Percentiles rank a stretch among this genome's conserved stretches.
These are phyloP conservation scores for Phenoliferia sp. DNA, from an alignment of 1,284 basidiomycete genomes.

Conservation along the genomic window DNA sequence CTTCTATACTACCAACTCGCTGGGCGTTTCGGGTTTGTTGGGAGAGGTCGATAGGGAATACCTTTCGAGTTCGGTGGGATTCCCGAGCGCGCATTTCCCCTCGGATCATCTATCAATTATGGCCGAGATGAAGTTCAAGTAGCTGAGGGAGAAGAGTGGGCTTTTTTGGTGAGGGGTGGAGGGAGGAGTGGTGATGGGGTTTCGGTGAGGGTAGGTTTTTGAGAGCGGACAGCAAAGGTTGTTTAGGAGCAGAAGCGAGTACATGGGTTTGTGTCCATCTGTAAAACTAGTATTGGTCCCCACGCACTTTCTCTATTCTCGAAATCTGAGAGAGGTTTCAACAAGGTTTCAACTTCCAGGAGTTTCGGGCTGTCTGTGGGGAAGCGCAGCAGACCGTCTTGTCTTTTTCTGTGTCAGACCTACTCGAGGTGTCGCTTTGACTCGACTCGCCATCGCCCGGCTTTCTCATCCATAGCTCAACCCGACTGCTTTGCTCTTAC, in stretches of 20 bases:
- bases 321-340: too few relatives aligned
- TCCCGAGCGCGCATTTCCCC: constrained; percentile 81
- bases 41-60: constrained; percentile 84
- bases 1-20: constrained; percentile 75
- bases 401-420: background rate
- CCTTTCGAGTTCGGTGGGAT: constrained; percentile 86
- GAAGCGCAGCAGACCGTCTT: too few relatives aligned
- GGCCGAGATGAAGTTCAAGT: constrained; percentile 44
- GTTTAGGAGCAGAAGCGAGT: background rate
- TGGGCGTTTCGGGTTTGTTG: constrained; percentile 79
- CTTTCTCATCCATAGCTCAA: background rate
- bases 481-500: background rate
- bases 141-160: too few relatives aligned
- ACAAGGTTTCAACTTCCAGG: too few relatives aligned
- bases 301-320: too few relatives aligned
- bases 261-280: background rate
- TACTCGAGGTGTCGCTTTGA: too few relatives aligned
- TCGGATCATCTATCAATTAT: constrained; percentile 47
- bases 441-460: background rate
- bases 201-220: too few relatives aligned
- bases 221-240: background rate
- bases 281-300: background rate
- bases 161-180: too few relatives aligned
- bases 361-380: too few relatives aligned
- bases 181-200: too few relatives aligned